A percentile compares a stretch with the other conserved stretches of the same genome.
Conservation (phyloP, 371 early-diverging fungal genomes). For the Mucor sp. region DNA sequence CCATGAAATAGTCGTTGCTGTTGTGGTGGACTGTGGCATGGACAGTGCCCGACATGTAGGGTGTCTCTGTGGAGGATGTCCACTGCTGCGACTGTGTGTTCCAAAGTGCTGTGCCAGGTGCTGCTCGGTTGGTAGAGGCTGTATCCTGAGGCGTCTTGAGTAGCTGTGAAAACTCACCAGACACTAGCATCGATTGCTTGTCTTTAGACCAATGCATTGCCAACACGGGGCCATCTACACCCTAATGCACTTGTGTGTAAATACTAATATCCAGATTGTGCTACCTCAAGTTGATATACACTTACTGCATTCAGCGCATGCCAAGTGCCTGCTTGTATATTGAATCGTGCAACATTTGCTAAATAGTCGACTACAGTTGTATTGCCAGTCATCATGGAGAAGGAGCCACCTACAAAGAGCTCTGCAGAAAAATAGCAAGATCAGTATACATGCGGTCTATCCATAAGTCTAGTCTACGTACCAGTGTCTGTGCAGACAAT, state of each 20-base stretch:
- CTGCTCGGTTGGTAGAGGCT: not conserved
- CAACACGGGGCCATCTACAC: constrained; percentile 38
- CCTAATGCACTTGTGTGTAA: too few relatives aligned
- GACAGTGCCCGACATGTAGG: constrained; percentile 33
- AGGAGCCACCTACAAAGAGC: constrained; percentile 42
- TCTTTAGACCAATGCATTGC: constrained; percentile 11
- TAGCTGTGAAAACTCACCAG: constrained; percentile 33
- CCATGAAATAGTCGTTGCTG: constrained; percentile 27
- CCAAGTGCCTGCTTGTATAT: constrained; percentile 23
- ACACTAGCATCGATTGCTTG: constrained; percentile 21
- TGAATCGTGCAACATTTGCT: constrained; percentile 31
- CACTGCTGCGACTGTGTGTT: constrained; percentile 10
- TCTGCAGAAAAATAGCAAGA: constrained; percentile 12
- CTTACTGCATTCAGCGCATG: constrained; percentile 27
- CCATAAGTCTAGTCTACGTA: not conserved
- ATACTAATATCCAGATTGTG: not conserved
- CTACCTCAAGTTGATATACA: not conserved
- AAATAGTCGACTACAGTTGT: constrained; percentile 3
- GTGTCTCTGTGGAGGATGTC: constrained; percentile 12
- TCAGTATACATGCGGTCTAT: not conserved
- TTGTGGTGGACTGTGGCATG: constrained; percentile 9
- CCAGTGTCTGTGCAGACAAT: constrained; percentile 15
- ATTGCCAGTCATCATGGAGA: constrained; percentile 12
- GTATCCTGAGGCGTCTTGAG: not conserved
- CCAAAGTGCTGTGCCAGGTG: constrained; percentile 44